Conservation (phyloP, 129 eudicot species). For the Centella asiatica region DNA sequence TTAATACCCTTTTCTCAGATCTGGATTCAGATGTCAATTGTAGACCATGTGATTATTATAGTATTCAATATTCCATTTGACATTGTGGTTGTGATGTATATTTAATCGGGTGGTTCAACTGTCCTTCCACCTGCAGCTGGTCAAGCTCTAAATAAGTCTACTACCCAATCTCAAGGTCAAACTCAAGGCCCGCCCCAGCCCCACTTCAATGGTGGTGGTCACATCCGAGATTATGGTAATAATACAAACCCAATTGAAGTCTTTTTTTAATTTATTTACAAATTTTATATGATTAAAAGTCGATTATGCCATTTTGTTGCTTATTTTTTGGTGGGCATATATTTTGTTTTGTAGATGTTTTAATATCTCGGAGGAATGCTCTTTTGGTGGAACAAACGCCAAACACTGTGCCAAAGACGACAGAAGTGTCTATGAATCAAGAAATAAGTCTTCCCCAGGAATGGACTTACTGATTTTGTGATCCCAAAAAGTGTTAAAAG, state of each 20-base stretch:
- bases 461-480: slow-evolving; percentile 52
- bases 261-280: too few species aligned
- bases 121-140: slow-evolving; percentile 25
- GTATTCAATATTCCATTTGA: not conserved
- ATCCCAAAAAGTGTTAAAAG: too few species aligned
- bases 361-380: slow-evolving; percentile 35
- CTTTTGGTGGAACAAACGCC: slow-evolving; percentile 25
- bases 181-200: slow-evolving; percentile 14
- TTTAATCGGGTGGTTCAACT: slow-evolving; percentile 30
- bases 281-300: too few species aligned
- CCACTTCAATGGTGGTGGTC: not conserved
- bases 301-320: not conserved
- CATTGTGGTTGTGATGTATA: not conserved
- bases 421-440: slow-evolving; percentile 20
- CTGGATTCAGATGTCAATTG: not conserved
- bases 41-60: not conserved
- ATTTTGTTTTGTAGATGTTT: slow-evolving; percentile 15
- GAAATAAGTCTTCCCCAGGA: slow-evolving; percentile 61
- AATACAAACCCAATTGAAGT: too few species aligned
- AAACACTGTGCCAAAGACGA: not conserved
- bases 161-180: slow-evolving; percentile 10
- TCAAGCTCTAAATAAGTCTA: slow-evolving; percentile 21
- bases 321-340: too few species aligned
- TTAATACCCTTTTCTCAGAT: not conserved
- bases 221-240: slow-evolving; percentile 33